Conservation (phyloP, 106 monocot genomes). For the Narthecium ossifragum region DNA sequence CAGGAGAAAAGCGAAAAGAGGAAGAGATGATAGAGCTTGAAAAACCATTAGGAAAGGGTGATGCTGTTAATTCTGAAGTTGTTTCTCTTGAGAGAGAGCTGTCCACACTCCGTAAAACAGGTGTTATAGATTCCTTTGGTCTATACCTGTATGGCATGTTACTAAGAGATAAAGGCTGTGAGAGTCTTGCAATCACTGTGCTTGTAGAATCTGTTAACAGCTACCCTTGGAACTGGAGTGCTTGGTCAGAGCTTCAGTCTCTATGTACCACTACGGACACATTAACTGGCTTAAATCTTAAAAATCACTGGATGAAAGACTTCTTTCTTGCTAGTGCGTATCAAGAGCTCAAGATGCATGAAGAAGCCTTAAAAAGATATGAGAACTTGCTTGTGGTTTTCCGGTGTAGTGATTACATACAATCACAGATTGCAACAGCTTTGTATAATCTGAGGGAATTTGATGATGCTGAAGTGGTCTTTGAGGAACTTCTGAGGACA, state of each 20-base stretch:
- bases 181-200: conserved; percentile 44
- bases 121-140: conserved; percentile 68
- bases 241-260: conserved; percentile 81
- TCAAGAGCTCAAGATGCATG: conserved; percentile 82
- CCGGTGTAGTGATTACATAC: conserved; percentile 72
- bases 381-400: conserved; percentile 54
- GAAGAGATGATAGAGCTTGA: conserved; percentile 97
- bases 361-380: conserved; percentile 67
- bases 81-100: conserved; percentile 73
- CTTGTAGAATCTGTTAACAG: conserved; percentile 85
- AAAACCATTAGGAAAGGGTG: conserved; percentile 68
- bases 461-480: conserved; percentile 91
- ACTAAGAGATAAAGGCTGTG: conserved; percentile 86
- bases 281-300: conserved; percentile 57
- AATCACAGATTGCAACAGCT: conserved; percentile 82
- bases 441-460: conserved; percentile 79
- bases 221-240: conserved; percentile 99
- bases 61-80: conserved; percentile 64
- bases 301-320: conserved; percentile 99
- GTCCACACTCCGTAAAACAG: conserved; percentile 47
- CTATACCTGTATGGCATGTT: conserved; percentile 85
- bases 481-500: conserved; percentile 87
- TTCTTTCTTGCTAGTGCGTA: conserved; percentile 82
- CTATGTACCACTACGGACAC: conserved; percentile 66
- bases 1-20: conserved; percentile 94